phyloP scores from a whole-genome alignment of 768 basidiomycete genomes.

The Psilocybe cyanescens region DNA sequence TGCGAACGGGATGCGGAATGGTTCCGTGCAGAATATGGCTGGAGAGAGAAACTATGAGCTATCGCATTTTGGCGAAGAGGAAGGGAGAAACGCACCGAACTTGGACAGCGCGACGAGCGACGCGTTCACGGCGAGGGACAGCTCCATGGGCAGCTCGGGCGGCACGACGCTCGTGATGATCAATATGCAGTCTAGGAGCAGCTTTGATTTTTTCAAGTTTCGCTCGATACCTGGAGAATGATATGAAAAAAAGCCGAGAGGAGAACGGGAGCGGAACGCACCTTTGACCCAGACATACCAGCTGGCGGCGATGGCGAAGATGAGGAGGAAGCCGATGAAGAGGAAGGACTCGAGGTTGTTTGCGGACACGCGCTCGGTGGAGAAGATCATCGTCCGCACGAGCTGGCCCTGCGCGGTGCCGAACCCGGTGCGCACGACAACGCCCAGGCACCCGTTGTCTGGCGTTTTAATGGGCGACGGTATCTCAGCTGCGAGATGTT shows the following conservation, averaged over 20 bases:
- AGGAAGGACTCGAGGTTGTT: constrained; percentile 96
- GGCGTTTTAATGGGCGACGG: constrained; percentile 66
- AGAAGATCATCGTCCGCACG: constrained; percentile 99
- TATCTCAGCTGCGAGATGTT: constrained; percentile 32
- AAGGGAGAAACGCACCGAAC: constrained; percentile 58
- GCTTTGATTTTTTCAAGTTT: constrained; percentile 91
- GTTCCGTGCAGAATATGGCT: constrained; percentile 99
- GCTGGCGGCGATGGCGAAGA: constrained; percentile 96
- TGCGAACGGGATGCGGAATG: constrained; percentile 95
- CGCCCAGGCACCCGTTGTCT: constrained; percentile 89
- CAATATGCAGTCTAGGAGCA: constrained; percentile 92
- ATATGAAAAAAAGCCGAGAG: not conserved
- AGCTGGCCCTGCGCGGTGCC: constrained; percentile 98
- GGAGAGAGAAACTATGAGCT: too few species aligned
- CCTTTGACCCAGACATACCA: constrained; percentile 99
- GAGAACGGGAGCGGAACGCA: constrained; percentile 29
- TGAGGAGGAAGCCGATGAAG: constrained; percentile 96
- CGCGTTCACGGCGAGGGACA: constrained; percentile 94
- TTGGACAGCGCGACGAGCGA: constrained; percentile 93
- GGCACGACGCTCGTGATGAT: constrained; percentile 98
- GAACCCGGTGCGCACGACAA: constrained; percentile 94
- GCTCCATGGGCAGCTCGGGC: constrained; percentile 97
- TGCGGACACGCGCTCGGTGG: constrained; percentile 93
- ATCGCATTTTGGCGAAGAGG: not conserved
- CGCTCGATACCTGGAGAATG: constrained; percentile 76